Evolutionary conservation across 768 basidiomycete genomes (phyloP), one percentile per base, ranked within the genome.

Genomic region (Mycena rosella): DNA sequence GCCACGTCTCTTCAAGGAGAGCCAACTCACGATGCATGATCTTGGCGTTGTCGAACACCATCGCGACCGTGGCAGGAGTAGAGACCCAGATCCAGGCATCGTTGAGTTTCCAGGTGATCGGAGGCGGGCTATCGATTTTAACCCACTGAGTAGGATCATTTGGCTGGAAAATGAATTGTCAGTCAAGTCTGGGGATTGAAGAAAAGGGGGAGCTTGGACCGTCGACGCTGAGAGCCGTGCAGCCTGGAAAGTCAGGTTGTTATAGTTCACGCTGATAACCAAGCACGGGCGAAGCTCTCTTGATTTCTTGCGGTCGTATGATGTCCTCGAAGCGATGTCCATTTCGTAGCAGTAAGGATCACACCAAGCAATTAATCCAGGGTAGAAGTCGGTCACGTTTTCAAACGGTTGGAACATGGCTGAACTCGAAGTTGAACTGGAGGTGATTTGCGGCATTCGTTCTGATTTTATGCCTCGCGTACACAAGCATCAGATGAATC

Each of bases 281-380:
- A 71, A 32, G 54, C 65, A 67, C 7, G 69, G 69, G 8, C 57
- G 42, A 24, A 63, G 69, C 15, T 63, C 69, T 54, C 61, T 62
- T 40, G 69, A 63, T 48, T 49, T 67, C 24, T 49, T 63, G 34
- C 60, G 55, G 40, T 67, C 65, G 61, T 60, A 57, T 3, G 36
- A 14, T 40, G 27, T 58, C 3, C 32, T 30, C 22, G 49, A 44
- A 6, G 59, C 52, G 13, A 55, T 1, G 18, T 66, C 65, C 0
- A 55, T 30, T 8, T 67, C 65, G 10, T 54, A 60, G 47, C 62
- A 60, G 27, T 44, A 9, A 34, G 69, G 69, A 57, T 71, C 69
- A 24, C 69, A 71, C 69, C 69, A 71, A 22, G 64, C 40, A 53
- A 71, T 83, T 78, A 81, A 80, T 76, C 49, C 69, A 34, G 65